Evolutionary conservation across 2,329 filamentous ascomycete genomes (phyloP).

Genomic region (Waltergamsia citrina): DNA sequence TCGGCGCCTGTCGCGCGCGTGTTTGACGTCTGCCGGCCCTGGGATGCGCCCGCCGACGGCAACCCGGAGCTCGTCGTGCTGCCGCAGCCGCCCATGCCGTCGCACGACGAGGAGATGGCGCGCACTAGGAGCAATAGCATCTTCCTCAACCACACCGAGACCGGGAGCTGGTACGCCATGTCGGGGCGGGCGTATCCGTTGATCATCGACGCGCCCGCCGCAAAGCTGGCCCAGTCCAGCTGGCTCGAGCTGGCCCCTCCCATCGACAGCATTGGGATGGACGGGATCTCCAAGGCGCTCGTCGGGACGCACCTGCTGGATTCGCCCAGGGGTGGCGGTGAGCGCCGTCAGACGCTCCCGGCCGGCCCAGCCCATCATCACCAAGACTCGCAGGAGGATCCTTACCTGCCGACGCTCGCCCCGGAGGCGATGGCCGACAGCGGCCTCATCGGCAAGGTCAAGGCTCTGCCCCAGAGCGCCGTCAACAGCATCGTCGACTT

Average conservation of each 20-base stretch:
- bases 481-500: constrained; percentile 43
- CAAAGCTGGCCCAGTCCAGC: constrained; percentile 30
- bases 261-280: constrained; percentile 27
- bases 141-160: constrained; percentile 77
- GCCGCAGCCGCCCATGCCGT: constrained; percentile 68
- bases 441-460: constrained; percentile 39
- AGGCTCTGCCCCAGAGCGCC: constrained; percentile 38
- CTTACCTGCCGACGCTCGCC: constrained; percentile 15
- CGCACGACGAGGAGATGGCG: constrained; percentile 35
- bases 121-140: constrained; percentile 54
- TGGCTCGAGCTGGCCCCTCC: constrained; percentile 36
- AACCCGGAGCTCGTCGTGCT: constrained; percentile 75
- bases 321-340: constrained; percentile 15
- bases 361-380: constrained; percentile 15
- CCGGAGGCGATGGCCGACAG: constrained; percentile 7
- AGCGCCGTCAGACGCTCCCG: constrained; percentile 26
- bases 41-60: constrained; percentile 48
- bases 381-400: constrained; percentile 22
- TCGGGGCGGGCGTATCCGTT: constrained; percentile 81
- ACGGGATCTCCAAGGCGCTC: constrained; percentile 50
- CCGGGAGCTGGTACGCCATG: constrained; percentile 90
- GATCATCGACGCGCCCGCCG: constrained; percentile 57
- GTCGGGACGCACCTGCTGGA: constrained; percentile 64
- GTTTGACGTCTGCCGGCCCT: constrained; percentile 76
- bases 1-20: constrained; percentile 74